A percentile compares a stretch with the other conserved stretches of the same genome.
phyloP scores from a whole-genome alignment of 257 asterid genomes.

The Echites panduratus region DNA sequence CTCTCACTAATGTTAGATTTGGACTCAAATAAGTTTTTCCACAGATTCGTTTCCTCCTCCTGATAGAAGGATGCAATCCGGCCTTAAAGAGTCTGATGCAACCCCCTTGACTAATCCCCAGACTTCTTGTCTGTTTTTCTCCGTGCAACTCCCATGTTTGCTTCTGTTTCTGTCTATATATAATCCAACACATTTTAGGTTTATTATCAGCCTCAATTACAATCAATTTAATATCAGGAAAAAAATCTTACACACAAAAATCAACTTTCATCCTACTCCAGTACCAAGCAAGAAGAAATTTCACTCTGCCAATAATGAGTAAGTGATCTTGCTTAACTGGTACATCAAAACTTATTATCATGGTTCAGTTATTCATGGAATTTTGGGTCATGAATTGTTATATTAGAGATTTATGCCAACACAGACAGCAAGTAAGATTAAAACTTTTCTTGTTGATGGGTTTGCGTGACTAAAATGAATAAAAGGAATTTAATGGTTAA shows the following conservation, averaged over 20 bases:
- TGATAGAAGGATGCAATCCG: background rate
- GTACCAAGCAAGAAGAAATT: background rate
- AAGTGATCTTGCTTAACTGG: too few species aligned
- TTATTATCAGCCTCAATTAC: background rate
- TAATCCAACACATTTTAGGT: background rate
- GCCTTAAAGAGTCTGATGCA: background rate
- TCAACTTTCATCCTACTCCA: background rate
- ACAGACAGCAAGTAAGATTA: background rate
- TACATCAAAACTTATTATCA: too few species aligned
- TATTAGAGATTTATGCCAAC: background rate
- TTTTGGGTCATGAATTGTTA: background rate
- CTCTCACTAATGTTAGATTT: background rate
- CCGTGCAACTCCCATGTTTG: background rate
- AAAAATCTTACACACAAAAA: background rate
- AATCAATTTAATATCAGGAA: background rate
- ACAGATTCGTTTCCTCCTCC: background rate
- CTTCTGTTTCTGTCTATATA: too few species aligned
- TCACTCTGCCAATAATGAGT: too few species aligned
- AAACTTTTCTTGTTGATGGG: background rate
- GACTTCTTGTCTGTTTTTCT: too few species aligned
- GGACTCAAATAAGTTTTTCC: background rate
- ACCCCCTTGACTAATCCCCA: background rate
- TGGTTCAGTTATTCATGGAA: background rate
- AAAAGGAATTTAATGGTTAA: background rate
- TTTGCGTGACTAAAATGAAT: too few species aligned